Conservation (phyloP, 225 moss, liverwort and hornwort genomes). For the Pleurozium schreberi region DNA sequence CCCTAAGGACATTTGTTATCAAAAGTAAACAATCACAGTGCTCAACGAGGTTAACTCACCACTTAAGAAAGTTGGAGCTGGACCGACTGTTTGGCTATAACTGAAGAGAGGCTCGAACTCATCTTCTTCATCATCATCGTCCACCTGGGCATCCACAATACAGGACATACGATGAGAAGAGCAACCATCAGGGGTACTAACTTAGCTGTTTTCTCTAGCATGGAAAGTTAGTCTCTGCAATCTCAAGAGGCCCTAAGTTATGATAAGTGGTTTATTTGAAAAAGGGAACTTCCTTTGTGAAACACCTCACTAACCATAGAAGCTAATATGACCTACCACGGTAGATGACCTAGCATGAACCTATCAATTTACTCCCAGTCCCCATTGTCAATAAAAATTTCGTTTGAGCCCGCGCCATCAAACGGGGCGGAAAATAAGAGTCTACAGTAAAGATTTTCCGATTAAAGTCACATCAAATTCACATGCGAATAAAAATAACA, state of each 20-base stretch:
- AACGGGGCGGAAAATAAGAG: neutral
- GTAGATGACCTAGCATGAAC: neutral
- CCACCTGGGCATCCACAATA: conserved; percentile 21
- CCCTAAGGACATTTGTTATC: neutral
- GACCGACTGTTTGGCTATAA: conserved; percentile 28
- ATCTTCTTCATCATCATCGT: conserved; percentile 15
- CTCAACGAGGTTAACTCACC: conserved; percentile 10
- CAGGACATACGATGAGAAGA: neutral
- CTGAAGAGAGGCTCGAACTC: conserved; percentile 56
- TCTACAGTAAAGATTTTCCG: neutral
- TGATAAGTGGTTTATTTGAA: no score
- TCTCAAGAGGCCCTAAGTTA: neutral
- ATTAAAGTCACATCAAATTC: neutral
- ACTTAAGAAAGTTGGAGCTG: conserved; percentile 21
- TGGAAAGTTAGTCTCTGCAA: neutral
- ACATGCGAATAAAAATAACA: neutral
- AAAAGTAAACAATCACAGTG: neutral
- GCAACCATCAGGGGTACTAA: neutral
- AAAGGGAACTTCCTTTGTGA: neutral
- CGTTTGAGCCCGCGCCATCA: neutral
- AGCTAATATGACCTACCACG: no score
- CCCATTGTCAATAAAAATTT: neutral
- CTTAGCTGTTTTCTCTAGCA: neutral
- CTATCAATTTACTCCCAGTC: neutral
- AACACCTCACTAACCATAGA: neutral